These are phyloP conservation scores for Seiridium cupressi DNA, from an alignment of 2,329 filamentous ascomycete genomes.

Conservation along the genomic window DNA sequence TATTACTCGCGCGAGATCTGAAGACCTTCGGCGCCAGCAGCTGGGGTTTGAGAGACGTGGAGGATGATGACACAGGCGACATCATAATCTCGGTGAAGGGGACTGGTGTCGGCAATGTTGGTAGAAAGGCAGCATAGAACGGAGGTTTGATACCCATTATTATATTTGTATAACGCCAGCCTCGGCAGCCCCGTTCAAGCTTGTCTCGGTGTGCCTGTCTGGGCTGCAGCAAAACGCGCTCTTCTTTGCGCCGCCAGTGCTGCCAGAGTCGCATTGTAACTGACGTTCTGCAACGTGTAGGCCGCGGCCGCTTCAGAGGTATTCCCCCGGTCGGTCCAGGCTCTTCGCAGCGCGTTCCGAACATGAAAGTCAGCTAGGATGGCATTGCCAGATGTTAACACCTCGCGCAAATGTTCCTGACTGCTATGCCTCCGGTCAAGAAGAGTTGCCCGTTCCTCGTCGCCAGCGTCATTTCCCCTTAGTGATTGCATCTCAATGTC, in stretches of 20 bases:
- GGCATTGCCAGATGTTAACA: conserved; percentile 54
- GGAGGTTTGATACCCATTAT: conserved; percentile 21
- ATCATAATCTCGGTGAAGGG: conserved; percentile 90
- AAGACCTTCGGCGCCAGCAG: conserved; percentile 85
- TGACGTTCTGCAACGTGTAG: conserved; percentile 51
- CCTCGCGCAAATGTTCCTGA: conserved; percentile 33
- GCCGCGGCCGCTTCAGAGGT: conserved; percentile 42
- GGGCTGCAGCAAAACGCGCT: conserved; percentile 28
- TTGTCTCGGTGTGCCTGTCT: conserved; percentile 14
- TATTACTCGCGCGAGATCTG: conserved; percentile 80
- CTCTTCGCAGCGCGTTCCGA: conserved; percentile 45
- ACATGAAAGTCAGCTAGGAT: conserved; percentile 54
- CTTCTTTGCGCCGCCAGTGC: conserved; percentile 46
- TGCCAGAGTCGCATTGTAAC: conserved; percentile 54
- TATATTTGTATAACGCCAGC: conserved; percentile 22
- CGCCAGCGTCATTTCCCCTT: conserved; percentile 20
- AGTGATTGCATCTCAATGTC: conserved; percentile 46
- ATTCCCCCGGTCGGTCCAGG: conserved; percentile 39
- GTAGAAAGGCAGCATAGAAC: conserved; percentile 73
- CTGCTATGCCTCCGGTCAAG: conserved; percentile 19
- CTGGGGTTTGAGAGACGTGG: conserved; percentile 82
- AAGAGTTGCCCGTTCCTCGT: conserved; percentile 25
- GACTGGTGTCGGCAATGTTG: conserved; percentile 89
- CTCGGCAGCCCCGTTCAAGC: conserved; percentile 7
- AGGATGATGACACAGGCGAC: conserved; percentile 65